Percentiles rank a stretch among this genome's conserved stretches.
Evolutionary conservation across 441 rosid species (phyloP).

Genomic region (Lepidium campestre): DNA sequence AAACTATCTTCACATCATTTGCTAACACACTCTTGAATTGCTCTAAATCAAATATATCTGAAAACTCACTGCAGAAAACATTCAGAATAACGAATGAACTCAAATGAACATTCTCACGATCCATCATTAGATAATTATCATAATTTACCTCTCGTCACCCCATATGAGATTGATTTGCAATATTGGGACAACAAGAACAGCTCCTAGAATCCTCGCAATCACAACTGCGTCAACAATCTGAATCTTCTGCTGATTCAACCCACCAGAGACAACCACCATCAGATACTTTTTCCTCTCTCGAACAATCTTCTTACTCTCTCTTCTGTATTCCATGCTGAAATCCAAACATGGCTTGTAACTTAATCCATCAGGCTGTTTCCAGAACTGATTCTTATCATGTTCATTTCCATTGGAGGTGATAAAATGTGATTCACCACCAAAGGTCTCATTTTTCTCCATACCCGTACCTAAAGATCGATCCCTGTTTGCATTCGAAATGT

Average conservation of each 20-base stretch:
- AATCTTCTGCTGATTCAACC: constrained; percentile 96
- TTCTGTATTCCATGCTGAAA: constrained; percentile 50
- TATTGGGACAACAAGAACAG: constrained; percentile 88
- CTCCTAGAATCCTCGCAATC: constrained; percentile 91
- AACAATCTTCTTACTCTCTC: constrained; percentile 34
- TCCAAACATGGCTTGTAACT: constrained; percentile 77
- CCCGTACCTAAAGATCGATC: constrained; percentile 15
- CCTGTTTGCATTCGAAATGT: constrained; percentile 10
- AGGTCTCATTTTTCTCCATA: constrained; percentile 12
- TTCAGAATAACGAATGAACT: background rate
- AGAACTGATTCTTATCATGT: constrained; percentile 43
- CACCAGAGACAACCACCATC: constrained; percentile 88
- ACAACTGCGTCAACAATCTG: constrained; percentile 97
- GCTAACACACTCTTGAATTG: constrained; percentile 77
- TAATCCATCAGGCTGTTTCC: constrained; percentile 92
- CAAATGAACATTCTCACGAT: background rate
- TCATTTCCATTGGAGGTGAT: constrained; percentile 14
- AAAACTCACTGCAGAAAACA: constrained; percentile 67
- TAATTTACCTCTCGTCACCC: constrained; percentile 85
- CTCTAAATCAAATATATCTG: constrained; percentile 89
- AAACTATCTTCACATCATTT: constrained; percentile 72
- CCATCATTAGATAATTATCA: background rate
- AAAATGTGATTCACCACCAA: constrained; percentile 8
- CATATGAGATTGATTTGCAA: constrained; percentile 92
- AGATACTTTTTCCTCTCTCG: constrained; percentile 57